Evolutionary conservation across 2,329 filamentous ascomycete genomes (phyloP).

Genomic region (Dothideomycetidae sp.): DNA sequence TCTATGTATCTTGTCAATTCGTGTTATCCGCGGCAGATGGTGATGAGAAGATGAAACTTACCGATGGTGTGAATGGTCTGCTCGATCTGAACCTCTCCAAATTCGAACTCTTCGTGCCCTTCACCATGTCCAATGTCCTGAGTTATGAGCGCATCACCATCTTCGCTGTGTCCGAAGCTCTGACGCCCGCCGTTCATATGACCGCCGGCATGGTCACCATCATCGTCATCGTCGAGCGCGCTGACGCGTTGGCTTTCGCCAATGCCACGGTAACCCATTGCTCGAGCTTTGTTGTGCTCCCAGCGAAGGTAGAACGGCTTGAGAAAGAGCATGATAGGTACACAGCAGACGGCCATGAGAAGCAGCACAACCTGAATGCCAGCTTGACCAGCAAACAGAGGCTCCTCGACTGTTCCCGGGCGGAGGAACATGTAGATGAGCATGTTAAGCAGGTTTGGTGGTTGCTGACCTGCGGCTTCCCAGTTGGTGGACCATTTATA

Average conservation of each 20-base stretch:
- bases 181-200: slow-evolving; percentile 45
- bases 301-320: slow-evolving; percentile 92
- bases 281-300: slow-evolving; percentile 82
- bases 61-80: slow-evolving; percentile 97
- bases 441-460: slow-evolving; percentile 93
- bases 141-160: slow-evolving; percentile 76
- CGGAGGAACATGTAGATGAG: slow-evolving; percentile 98
- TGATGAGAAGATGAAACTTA: slow-evolving; percentile 37
- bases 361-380: slow-evolving; percentile 64
- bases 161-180: slow-evolving; percentile 55
- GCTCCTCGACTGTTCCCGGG: slow-evolving; percentile 60
- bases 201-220: slow-evolving; percentile 39
- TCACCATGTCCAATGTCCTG: slow-evolving; percentile 62
- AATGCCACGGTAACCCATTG: slow-evolving; percentile 81
- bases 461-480: slow-evolving; percentile 49
- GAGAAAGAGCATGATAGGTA: slow-evolving; percentile 80
- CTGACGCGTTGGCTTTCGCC: slow-evolving; percentile 79
- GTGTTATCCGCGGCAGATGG: slow-evolving; percentile 21
- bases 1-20: slow-evolving; percentile 40
- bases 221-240: slow-evolving; percentile 79
- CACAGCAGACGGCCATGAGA: slow-evolving; percentile 69
- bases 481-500: slow-evolving; percentile 97
- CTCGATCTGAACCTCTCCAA: slow-evolving; percentile 95
- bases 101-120: slow-evolving; percentile 94
- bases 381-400: slow-evolving; percentile 65